These are phyloP conservation scores for Tolypocladium sp. DNA, from an alignment of 2,329 filamentous ascomycete genomes.

Conservation along the genomic window DNA sequence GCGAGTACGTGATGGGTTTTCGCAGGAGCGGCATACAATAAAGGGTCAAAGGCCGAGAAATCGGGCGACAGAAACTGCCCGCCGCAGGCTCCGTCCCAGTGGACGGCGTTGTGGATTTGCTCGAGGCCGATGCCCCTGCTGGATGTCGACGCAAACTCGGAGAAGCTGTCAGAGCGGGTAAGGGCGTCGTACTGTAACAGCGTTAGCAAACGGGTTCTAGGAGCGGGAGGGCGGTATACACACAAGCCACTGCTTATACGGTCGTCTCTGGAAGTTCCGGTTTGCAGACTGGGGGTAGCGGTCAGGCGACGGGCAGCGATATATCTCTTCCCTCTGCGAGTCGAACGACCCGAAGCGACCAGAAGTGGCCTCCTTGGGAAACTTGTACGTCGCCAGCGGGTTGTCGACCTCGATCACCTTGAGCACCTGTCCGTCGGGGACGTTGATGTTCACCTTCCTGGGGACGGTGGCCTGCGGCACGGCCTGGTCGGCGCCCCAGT, in stretches of 20 bases:
- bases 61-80: constrained; percentile 28
- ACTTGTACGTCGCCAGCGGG: constrained; percentile 42
- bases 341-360: constrained; percentile 27
- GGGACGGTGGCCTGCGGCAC: constrained; percentile 32
- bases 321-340: constrained; percentile 23
- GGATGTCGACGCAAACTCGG: constrained; percentile 23
- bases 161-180: constrained; percentile 24
- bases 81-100: constrained; percentile 30
- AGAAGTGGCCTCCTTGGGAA: constrained; percentile 28
- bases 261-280: constrained; percentile 15
- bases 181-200: constrained; percentile 29
- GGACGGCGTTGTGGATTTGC: constrained; percentile 31
- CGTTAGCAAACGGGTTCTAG: not conserved
- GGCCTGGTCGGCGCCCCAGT: constrained; percentile 36
- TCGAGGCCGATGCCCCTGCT: constrained; percentile 30
- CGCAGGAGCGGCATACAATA: constrained; percentile 26
- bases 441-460: constrained; percentile 27
- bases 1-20: not conserved
- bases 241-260: constrained; percentile 32
- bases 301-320: constrained; percentile 25
- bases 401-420: constrained; percentile 31
- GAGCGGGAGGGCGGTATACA: constrained; percentile 9
- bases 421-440: constrained; percentile 25
- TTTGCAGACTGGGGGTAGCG: constrained; percentile 32
- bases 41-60: constrained; percentile 34